Evolutionary conservation across 208 protist species (phyloP).

Genomic region (Novymonas esmeraldas): DNA sequence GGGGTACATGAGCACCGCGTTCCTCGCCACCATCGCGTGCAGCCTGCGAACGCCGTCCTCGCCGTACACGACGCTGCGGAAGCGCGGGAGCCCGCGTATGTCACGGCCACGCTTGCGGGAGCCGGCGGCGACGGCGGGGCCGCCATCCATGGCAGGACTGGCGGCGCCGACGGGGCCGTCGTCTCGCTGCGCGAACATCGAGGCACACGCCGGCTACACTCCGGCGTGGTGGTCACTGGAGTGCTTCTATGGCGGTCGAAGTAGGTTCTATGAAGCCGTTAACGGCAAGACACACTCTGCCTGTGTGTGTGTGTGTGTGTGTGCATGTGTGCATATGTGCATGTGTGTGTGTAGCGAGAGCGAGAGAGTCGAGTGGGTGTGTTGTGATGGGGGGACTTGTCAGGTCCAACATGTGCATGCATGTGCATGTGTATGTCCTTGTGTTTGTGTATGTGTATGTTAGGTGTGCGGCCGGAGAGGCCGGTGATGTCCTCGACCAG

Average conservation of each 20-base stretch:
- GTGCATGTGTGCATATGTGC: not conserved
- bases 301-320: not conserved
- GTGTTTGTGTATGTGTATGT: not conserved
- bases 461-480: too few species aligned
- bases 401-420: not conserved
- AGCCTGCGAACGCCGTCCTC: constrained; percentile 73
- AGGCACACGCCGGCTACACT: not conserved
- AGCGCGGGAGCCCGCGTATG: constrained; percentile 67
- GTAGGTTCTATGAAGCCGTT: too few species aligned
- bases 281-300: too few species aligned
- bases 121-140: constrained; percentile 27
- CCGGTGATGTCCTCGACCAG: not conserved
- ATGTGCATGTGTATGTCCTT: not conserved
- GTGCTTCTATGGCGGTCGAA: not conserved
- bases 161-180: too few species aligned
- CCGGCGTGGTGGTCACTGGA: too few species aligned
- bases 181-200: constrained; percentile 74
- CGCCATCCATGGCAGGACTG: constrained; percentile 31
- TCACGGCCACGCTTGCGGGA: constrained; percentile 76
- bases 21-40: constrained; percentile 77
- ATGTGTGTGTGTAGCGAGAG: not conserved
- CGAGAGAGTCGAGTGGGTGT: not conserved
- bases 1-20: constrained; percentile 84
- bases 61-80: constrained; percentile 73
- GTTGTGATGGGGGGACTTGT: not conserved